phyloP scores from a whole-genome alignment of 371 early-diverging fungal species.

The Actinomucor elegans region DNA sequence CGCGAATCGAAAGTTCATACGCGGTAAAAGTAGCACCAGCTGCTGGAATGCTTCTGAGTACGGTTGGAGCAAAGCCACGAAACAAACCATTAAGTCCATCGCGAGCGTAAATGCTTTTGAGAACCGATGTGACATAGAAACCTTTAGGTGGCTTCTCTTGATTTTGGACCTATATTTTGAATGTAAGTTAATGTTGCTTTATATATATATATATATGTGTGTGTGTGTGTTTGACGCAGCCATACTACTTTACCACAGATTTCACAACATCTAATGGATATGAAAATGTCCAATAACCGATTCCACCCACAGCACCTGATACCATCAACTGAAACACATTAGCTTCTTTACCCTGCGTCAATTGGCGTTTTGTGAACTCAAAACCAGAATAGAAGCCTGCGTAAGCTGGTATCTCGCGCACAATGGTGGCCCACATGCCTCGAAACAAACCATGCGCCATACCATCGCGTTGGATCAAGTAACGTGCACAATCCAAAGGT shows the following conservation, averaged over 20 bases:
- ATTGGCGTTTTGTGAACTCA: conserved; percentile 66
- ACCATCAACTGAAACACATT: conserved; percentile 63
- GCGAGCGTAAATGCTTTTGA: conserved; percentile 52
- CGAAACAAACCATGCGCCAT: conserved; percentile 69
- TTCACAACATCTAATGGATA: conserved; percentile 88
- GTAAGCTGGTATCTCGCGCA: conserved; percentile 82
- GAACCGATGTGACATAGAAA: conserved; percentile 54
- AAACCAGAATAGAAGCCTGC: conserved; percentile 85
- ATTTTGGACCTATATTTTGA: conserved; percentile 69
- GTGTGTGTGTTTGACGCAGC: too few species aligned
- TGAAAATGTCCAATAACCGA: conserved; percentile 79
- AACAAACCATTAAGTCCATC: conserved; percentile 60
- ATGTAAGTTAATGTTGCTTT: background rate
- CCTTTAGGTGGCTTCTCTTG: conserved; percentile 60
- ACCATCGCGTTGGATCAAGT: conserved; percentile 67
- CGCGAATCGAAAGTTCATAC: conserved; percentile 69
- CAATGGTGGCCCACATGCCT: conserved; percentile 77
- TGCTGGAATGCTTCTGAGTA: conserved; percentile 65
- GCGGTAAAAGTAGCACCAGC: conserved; percentile 79
- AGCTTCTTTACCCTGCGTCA: conserved; percentile 49
- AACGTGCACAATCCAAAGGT: conserved; percentile 67
- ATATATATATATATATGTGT: background rate
- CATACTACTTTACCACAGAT: conserved; percentile 56
- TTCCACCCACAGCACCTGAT: conserved; percentile 76
- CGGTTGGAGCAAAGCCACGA: conserved; percentile 64